Evolutionary conservation across 176 grass and related monocot genomes (phyloP), one percentile per base, ranked within the genome.

Genomic region (Musa troglodytarum): DNA sequence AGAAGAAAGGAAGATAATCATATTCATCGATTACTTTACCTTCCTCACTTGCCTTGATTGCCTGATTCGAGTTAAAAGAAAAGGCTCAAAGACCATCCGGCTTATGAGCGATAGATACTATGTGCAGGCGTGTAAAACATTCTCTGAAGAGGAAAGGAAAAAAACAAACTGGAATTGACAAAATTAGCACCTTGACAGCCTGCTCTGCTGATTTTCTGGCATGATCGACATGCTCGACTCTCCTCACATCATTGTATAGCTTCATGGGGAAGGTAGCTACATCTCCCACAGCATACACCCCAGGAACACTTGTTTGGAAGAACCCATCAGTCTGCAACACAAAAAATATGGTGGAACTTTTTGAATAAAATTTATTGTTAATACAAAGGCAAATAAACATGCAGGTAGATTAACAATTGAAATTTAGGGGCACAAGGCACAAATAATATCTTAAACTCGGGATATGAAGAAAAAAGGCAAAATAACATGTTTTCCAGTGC

Each of bases 211-310:
- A 96, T 67, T 96, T 96, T 63, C 93, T 85, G 59, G 89, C 65
- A 78, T 96, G 93, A 81, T 92, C 89, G 11, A 96, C 93, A 49
- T 96, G 93, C 80, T 96, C 93, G 19, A 96, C 93, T 77, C 93
- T 86, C 79, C 93, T 87, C 62, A 77, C 15, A 19, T 96, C 93
- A 2, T 82, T 74, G 71, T 90, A 96, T 24, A 96, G 68, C 79
- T 96, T 96, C 83, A 96, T 57, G 13, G 89, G 89, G 69, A 96
- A 96, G 49, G 87, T 85, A 2, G 93, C 89, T 78, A 96, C 87
- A 50, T 96, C 93, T 55, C 89, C 93, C 7, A 96, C 91, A 65
- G 93, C 93, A 23, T 96, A 96, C 22, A 96, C 93, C 11, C 85
- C 87, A 11, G 85, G 76, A 59, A 96, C 68, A 20, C 85, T 96